Evolutionary conservation across 345 rosid species (phyloP), one percentile per base, ranked within the genome.

Genomic region (Psidium friedrichsthalianum): DNA sequence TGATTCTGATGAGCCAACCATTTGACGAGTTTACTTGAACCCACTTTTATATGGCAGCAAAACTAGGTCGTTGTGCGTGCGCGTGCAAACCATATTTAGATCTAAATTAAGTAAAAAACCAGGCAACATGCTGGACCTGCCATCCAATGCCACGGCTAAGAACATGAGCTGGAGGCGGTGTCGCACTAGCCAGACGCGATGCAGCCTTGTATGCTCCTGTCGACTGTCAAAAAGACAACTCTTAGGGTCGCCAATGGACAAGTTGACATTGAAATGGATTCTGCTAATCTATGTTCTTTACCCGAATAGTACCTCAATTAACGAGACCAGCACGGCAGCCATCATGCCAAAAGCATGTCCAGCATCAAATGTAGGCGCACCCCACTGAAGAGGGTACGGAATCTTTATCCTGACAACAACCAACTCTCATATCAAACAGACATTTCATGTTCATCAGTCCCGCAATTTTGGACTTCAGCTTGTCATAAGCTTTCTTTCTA

Each of bases 301-400:
- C 25, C 64, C 4, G 22, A 80, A 85, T 85, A 64, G 47, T 90
- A 97, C 99, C 99, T 98, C 99, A 56, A 95, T 90, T 86, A 98
- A 82, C 20, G 99, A 98, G 87, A 98, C 99, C 11, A 98, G 84
- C 86, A 94, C 99, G 54, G 99, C 95, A 51, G 99, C 99, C 97
- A 98, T 95, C 99, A 96, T 98, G 82, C 96, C 99, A 40, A 96
- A 96, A 84, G 98, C 95, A 92, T 96, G 99, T 54, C 98, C 98
- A 81, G 97, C 99, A 93, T 98, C 95, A 87, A 98, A 98, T 82
- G 95, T 96, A 82, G 99, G 99, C 57, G 99, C 99, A 83, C 99
- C 99, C 99, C 99, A 98, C 82, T 98, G 97, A 56, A 96, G 99
- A 91, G 99, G 99, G 90, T 96, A 98, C 49, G 99, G 99, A 58